Percentiles rank a stretch among this genome's conserved stretches.
phyloP scores from a whole-genome alignment of 2,329 filamentous ascomycete species.

The Phaeosphaeria sp. region DNA sequence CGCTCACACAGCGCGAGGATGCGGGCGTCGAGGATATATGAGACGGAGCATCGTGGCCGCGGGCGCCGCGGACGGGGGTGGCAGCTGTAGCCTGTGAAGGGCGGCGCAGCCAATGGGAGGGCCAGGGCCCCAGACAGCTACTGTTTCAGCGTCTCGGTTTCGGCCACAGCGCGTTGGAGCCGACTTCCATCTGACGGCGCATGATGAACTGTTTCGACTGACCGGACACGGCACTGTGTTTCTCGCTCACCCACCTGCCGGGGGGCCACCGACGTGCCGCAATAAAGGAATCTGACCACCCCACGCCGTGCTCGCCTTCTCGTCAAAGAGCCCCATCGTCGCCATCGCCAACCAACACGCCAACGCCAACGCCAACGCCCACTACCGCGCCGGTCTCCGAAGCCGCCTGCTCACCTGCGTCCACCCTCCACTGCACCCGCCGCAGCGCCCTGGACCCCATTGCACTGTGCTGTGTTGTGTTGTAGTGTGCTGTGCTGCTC shows the following conservation, averaged over 20 bases:
- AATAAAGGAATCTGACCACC: constrained; percentile 17
- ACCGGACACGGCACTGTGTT: constrained; percentile 4
- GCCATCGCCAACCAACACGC: neutral
- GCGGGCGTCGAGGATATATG: constrained; percentile 10
- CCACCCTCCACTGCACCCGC: neutral
- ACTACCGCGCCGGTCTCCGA: constrained; percentile 8
- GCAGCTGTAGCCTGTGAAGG: neutral
- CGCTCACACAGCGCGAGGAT: neutral
- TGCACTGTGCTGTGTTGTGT: neutral
- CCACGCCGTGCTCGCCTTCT: constrained; percentile 5
- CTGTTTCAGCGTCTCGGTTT: constrained; percentile 2
- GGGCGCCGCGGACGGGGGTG: neutral
- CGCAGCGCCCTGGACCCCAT: neutral
- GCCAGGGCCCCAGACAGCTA: neutral
- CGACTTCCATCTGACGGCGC: neutral
- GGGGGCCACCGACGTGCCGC: constrained; percentile 12
- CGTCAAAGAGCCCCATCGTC: neutral
- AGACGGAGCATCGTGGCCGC: neutral
- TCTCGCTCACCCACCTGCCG: neutral
- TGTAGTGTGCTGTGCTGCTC: neutral
- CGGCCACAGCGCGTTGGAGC: constrained; percentile 1
- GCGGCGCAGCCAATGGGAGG: constrained; percentile 1
- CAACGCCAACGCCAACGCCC: constrained; percentile 1
- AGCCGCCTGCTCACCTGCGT: constrained; percentile 10
- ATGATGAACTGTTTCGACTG: constrained; percentile 16